Evolutionary conservation across 2,329 filamentous ascomycete species (phyloP).

Genomic region (Hypoxylon sp.): DNA sequence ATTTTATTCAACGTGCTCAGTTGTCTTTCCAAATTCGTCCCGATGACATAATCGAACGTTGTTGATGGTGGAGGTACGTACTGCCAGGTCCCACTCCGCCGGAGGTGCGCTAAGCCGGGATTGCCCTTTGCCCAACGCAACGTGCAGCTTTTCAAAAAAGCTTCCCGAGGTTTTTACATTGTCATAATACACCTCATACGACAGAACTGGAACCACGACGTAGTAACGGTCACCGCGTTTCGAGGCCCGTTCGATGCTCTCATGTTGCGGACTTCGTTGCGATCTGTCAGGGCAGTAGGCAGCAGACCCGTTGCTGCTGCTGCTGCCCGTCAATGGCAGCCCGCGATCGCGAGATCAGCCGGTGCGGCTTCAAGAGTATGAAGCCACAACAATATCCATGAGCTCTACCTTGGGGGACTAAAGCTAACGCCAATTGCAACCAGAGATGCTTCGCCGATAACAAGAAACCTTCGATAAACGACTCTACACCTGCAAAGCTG

Average conservation of each 20-base stretch:
- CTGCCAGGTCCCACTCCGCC: conserved; percentile 28
- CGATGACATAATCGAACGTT: conserved; percentile 3
- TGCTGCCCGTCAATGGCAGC: conserved; percentile 71
- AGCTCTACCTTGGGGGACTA: not conserved
- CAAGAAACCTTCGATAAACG: conserved; percentile 63
- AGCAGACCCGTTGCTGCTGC: conserved; percentile 65
- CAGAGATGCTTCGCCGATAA: conserved; percentile 70
- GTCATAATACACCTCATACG: conserved; percentile 44
- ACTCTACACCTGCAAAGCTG: conserved; percentile 64
- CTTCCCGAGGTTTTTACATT: conserved; percentile 51
- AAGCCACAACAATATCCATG: conserved; percentile 15
- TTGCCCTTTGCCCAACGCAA: conserved; percentile 37
- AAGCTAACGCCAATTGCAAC: conserved; percentile 44
- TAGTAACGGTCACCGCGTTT: conserved; percentile 45
- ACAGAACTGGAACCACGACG: conserved; percentile 30
- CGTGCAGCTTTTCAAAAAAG: conserved; percentile 33
- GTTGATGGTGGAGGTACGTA: conserved; percentile 16
- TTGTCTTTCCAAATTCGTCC: not conserved
- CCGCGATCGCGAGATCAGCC: conserved; percentile 55
- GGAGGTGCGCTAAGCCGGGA: conserved; percentile 33
- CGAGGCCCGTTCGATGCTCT: conserved; percentile 59
- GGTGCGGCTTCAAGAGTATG: conserved; percentile 58
- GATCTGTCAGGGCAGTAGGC: conserved; percentile 71
- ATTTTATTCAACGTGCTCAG: no score
- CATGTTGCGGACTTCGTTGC: conserved; percentile 78